These are phyloP conservation scores for Coix lacrymajobi DNA, from an alignment of 176 grass and related monocot genomes.

Conservation along the genomic window DNA sequence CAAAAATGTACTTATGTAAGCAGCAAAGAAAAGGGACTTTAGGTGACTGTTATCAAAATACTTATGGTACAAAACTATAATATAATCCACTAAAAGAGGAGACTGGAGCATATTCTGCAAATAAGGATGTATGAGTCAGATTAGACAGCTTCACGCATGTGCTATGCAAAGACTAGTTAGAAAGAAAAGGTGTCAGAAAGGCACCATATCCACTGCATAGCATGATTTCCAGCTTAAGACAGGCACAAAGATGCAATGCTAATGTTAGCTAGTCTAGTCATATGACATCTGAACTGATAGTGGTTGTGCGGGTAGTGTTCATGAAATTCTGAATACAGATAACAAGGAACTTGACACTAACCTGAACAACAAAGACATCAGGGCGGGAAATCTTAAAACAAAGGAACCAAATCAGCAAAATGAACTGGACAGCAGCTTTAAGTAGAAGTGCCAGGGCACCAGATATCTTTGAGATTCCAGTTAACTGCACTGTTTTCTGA, in stretches of 20 bases:
- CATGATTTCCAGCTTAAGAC: neutral
- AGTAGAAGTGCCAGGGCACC: conserved; percentile 68
- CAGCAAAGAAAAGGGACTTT: neutral
- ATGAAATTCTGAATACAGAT: neutral
- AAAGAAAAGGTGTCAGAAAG: neutral
- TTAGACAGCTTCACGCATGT: neutral
- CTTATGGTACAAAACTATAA: neutral
- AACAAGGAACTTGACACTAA: conserved; percentile 17
- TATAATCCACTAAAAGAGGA: neutral
- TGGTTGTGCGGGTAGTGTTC: neutral
- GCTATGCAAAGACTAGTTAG: neutral
- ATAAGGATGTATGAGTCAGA: neutral
- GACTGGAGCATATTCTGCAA: neutral
- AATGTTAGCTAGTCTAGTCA: neutral
- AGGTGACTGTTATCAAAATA: neutral
- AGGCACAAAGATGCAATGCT: neutral
- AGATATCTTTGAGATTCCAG: conserved; percentile 83
- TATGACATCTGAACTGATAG: neutral
- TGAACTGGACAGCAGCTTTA: conserved; percentile 80
- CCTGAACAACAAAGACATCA: conserved; percentile 88
- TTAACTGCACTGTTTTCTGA: conserved; percentile 73
- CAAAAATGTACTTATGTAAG: neutral
- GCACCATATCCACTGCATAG: neutral
- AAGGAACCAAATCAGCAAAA: conserved; percentile 77
- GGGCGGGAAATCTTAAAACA: conserved; percentile 83